Evolutionary conservation across 257 asterid genomes (phyloP).

Genomic region (Nicotiana tomentosiformis): DNA sequence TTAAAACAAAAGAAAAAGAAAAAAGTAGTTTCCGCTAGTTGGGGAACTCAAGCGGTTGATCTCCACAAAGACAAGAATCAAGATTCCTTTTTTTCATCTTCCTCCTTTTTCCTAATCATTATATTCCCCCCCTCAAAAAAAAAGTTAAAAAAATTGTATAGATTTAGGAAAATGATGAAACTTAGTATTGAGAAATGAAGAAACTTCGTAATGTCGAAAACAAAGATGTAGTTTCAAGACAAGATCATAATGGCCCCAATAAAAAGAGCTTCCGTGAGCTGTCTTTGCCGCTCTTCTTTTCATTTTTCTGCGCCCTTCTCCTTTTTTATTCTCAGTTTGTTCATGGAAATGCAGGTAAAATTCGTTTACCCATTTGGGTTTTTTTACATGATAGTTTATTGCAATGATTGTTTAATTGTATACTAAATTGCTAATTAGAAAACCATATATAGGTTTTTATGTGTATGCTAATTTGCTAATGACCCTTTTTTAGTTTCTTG

Average conservation of each 20-base stretch:
- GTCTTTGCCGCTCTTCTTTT: slow-evolving; percentile 46
- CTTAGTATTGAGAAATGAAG: slow-evolving; percentile 37
- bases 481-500: not conserved
- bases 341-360: slow-evolving; percentile 62
- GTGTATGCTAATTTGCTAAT: not conserved
- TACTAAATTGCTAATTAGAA: not conserved
- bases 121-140: not conserved
- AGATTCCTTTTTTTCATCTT: not conserved
- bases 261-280: slow-evolving; percentile 29
- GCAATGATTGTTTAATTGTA: not conserved
- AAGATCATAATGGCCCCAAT: not conserved
- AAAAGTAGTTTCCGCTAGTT: slow-evolving; percentile 12
- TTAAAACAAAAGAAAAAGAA: not conserved
- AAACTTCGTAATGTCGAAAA: slow-evolving; percentile 25
- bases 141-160: not conserved
- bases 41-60: slow-evolving; percentile 12
- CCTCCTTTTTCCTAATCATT: too few species aligned
- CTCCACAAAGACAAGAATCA: slow-evolving; percentile 8
- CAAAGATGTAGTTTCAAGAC: slow-evolving; percentile 17
- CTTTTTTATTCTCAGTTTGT: slow-evolving; percentile 48
- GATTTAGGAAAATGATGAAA: not conserved
- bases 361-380: not conserved
- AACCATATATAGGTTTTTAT: not conserved
- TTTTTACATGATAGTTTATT: not conserved
- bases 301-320: slow-evolving; percentile 45